Percentiles rank a stretch among this genome's conserved stretches.
These are phyloP conservation scores for Salix suchowensis DNA, from an alignment of 345 rosid genomes.

Conservation along the genomic window DNA sequence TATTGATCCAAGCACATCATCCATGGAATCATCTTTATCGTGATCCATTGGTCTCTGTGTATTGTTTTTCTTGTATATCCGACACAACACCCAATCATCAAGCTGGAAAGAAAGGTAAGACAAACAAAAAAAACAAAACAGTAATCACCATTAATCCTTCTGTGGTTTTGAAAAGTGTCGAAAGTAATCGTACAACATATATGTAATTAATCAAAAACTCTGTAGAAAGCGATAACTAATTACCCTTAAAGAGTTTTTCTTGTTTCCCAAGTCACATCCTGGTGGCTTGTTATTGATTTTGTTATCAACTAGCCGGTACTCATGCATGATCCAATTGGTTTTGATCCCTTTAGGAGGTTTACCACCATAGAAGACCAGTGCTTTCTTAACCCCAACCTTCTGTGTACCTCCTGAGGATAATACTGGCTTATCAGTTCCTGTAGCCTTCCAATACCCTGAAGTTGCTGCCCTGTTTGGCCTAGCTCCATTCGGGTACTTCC, in stretches of 20 bases:
- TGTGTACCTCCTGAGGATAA: constrained; percentile 24
- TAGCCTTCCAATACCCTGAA: constrained; percentile 38
- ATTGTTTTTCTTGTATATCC: constrained; percentile 80
- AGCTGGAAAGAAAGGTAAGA: constrained; percentile 40
- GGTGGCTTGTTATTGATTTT: constrained; percentile 51
- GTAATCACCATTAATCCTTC: not conserved
- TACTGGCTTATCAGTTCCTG: constrained; percentile 33
- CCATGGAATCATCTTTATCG: constrained; percentile 53
- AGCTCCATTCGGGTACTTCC: constrained; percentile 33
- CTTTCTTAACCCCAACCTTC: constrained; percentile 34
- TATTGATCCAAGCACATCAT: constrained; percentile 47
- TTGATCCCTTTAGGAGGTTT: constrained; percentile 33
- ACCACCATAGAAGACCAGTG: constrained; percentile 35
- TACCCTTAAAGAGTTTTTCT: constrained; percentile 87
- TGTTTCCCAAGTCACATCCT: constrained; percentile 58
- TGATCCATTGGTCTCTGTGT: constrained; percentile 44
- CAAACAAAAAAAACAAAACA: not conserved
- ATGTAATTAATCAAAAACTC: not conserved
- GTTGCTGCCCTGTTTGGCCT: constrained; percentile 39
- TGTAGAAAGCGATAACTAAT: not conserved
- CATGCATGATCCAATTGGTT: constrained; percentile 38
- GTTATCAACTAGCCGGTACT: constrained; percentile 26
- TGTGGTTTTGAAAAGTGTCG: not conserved
- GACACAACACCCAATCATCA: constrained; percentile 96
- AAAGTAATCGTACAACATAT: not conserved